A percentile compares a stretch with the other conserved stretches of the same genome.
These are phyloP conservation scores for Juncus effusus DNA, from an alignment of 176 grass and related monocot genomes.

Conservation along the genomic window DNA sequence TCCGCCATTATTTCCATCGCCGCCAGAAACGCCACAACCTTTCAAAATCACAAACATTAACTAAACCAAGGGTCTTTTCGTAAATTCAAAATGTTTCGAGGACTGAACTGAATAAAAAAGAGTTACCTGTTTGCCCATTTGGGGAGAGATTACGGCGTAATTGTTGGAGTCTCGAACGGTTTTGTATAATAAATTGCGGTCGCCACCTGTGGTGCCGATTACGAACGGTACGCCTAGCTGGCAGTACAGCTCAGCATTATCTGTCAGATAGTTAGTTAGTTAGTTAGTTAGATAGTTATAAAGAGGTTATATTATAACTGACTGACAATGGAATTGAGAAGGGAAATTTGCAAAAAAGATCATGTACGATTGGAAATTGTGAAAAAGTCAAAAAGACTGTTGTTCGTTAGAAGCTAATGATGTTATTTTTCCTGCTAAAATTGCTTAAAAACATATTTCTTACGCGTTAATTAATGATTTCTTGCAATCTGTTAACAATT, in stretches of 20 bases:
- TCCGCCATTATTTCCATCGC: conserved; percentile 94
- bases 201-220: conserved; percentile 85
- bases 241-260: conserved; percentile 82
- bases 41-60: no score
- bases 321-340: no score
- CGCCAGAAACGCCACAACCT: conserved; percentile 94
- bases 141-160: conserved; percentile 89
- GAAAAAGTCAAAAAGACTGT: background rate
- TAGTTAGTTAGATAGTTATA: no score
- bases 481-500: no score
- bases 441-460: no score
- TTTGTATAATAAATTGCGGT: conserved; percentile 61
- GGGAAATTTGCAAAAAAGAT: background rate
- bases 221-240: conserved; percentile 85
- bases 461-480: background rate
- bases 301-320: no score
- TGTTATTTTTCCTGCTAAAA: no score
- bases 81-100: background rate
- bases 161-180: conserved; percentile 68
- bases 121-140: conserved; percentile 91
- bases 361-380: background rate
- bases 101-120: background rate
- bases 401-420: no score
- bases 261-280: conserved; percentile 19
- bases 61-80: conserved; percentile 19